Base-by-base conservation (phyloP, 108 stramenopile genomes). In the Craspedostauros australis region DNA sequence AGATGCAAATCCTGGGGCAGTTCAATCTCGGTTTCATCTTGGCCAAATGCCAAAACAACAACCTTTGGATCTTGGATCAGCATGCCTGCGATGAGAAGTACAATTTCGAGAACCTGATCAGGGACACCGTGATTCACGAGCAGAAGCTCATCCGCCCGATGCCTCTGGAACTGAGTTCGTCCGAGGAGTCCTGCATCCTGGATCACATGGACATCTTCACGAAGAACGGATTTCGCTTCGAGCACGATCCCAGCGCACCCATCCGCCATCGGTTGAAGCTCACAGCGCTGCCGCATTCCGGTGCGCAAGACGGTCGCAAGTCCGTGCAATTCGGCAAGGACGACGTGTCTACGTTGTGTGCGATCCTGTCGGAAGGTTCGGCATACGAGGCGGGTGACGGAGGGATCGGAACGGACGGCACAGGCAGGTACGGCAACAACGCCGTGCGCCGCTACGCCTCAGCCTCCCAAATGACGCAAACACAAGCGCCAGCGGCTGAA, bases 1-100 rank as follows among this genome's bases (percentile, higher is more conserved):
- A 60, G 29, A 91, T 94, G 94, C 45, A 65, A 4, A 75, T 97
- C 21, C 76, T 95, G 31, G 94, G 95, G 5, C 95, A 98, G 52
- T 98, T 96, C 70, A 98, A 98, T 57, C 76, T 94, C 36, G 95
- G 95, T 1, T 98, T 98, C 50, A 91, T 96, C 33, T 84, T 98
- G 14, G 92, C 82, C 24, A 54, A 57, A 15, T 73, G 88, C 50
- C 60, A 69, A 18, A 79, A 76, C 22, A 65, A 86, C 46, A 72
- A 95, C 44, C 79, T 98, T 2, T 98, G 94, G 87, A 95, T 98
- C 23, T 57, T 98, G 25, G 96, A 96, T 56, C 96, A 98, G 66
- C 95, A 98, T 62, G 95, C 94, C 16, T 84, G 86, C 57, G 91
- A 88, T 43, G 91, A 92, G 57, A 83, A 75, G 50, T 79, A 64